Evolutionary conservation across 768 basidiomycete species (phyloP).

Genomic region (Boletus barrowsii): DNA sequence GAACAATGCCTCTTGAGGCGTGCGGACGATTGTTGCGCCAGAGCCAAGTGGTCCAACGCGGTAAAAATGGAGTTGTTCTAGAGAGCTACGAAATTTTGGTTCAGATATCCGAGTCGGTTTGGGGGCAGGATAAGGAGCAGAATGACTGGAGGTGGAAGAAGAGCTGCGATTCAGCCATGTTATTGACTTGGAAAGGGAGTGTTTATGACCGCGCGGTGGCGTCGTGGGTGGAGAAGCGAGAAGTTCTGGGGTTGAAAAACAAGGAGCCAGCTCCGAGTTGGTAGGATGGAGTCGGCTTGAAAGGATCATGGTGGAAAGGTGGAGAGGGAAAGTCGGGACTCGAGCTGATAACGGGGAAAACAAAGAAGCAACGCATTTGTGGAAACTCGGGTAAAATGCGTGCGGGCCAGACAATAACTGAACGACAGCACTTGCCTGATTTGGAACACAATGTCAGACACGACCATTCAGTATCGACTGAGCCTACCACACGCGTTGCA

Average conservation of each 20-base stretch:
- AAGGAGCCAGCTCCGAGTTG: constrained; percentile 29
- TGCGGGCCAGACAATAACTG: constrained; percentile 16
- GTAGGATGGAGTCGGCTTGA: constrained; percentile 14
- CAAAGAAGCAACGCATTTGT: constrained; percentile 8
- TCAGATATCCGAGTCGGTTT: constrained; percentile 45
- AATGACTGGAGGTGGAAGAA: constrained; percentile 28
- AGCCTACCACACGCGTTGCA: constrained; percentile 49
- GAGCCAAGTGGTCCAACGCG: constrained; percentile 57
- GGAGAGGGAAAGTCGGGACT: not conserved
- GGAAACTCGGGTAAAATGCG: constrained; percentile 5
- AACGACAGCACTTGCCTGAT: constrained; percentile 28
- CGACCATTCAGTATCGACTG: constrained; percentile 44
- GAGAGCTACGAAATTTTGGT: constrained; percentile 35
- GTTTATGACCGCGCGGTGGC: constrained; percentile 31
- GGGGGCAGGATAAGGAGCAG: constrained; percentile 29
- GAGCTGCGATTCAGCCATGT: constrained; percentile 41
- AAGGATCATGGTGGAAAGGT: constrained; percentile 24
- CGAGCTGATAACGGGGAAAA: constrained; percentile 9
- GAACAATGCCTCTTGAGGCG: constrained; percentile 73
- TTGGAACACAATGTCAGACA: constrained; percentile 17
- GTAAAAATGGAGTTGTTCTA: constrained; percentile 28
- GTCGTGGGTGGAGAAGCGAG: constrained; percentile 30
- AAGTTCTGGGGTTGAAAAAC: constrained; percentile 13
- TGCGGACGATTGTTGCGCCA: constrained; percentile 74
- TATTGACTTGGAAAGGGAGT: constrained; percentile 41